Conservation (phyloP, 148 eudicot species). For the Oxyria digyna region DNA sequence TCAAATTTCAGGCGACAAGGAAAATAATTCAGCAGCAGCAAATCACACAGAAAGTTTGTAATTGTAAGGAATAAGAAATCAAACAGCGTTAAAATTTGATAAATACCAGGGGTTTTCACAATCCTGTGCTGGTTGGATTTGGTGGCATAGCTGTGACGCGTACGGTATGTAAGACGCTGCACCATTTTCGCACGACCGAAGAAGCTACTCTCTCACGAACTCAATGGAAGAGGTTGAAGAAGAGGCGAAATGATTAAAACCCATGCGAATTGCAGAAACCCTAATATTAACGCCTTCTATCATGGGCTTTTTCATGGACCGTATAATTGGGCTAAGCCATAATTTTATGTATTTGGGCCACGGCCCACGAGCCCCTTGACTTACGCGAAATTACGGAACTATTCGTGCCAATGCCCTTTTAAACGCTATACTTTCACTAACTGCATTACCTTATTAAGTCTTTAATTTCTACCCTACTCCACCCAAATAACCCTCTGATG, state of each 20-base stretch:
- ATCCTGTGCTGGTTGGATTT: constrained; percentile 55
- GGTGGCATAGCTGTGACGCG: constrained; percentile 57
- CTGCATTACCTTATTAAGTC: too few relatives aligned
- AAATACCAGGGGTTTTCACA: constrained; percentile 60
- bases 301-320: background rate
- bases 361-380: too few relatives aligned
- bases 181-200: constrained; percentile 26
- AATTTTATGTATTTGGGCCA: background rate
- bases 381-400: too few relatives aligned
- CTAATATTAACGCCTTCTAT: background rate
- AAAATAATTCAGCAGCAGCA: background rate
- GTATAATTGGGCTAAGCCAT: background rate
- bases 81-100: background rate
- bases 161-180: constrained; percentile 44
- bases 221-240: background rate
- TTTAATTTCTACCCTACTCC: too few relatives aligned
- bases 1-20: background rate
- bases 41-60: background rate
- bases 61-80: background rate
- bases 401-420: too few relatives aligned
- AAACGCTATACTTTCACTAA: too few relatives aligned
- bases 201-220: background rate
- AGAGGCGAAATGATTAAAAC: constrained; percentile 7
- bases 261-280: background rate
- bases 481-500: too few relatives aligned